Evolutionary conservation across 1,284 basidiomycete species (phyloP).

Genomic region (Puccinia polysora): DNA sequence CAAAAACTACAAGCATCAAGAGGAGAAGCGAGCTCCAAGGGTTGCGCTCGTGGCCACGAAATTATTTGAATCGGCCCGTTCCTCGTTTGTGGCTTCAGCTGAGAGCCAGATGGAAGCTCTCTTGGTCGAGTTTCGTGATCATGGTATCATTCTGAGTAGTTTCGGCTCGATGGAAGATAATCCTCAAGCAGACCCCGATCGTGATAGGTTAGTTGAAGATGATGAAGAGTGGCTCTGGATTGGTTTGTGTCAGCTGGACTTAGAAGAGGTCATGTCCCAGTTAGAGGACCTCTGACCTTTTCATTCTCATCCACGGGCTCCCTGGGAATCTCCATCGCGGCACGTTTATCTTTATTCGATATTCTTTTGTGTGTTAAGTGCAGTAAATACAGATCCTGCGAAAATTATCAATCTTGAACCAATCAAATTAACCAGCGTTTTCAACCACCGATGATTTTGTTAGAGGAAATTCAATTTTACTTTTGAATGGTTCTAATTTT

Average conservation of each 20-base stretch:
- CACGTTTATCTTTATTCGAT: background rate
- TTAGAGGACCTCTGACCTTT: slow-evolving; percentile 57
- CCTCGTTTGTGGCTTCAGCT: slow-evolving; percentile 78
- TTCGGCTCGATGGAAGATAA: slow-evolving; percentile 47
- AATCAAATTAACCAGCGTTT: background rate
- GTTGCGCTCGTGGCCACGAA: slow-evolving; percentile 45
- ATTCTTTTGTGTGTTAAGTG: background rate
- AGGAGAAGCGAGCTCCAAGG: slow-evolving; percentile 50
- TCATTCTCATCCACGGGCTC: background rate
- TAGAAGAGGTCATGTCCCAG: slow-evolving; percentile 55
- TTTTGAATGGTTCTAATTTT: background rate
- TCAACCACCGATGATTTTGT: background rate
- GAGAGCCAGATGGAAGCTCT: slow-evolving; percentile 75
- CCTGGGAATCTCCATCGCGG: background rate
- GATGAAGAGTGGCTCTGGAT: slow-evolving; percentile 64
- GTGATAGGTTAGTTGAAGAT: slow-evolving; percentile 58
- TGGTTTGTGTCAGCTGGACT: slow-evolving; percentile 65
- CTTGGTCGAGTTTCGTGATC: slow-evolving; percentile 81
- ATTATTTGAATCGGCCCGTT: slow-evolving; percentile 58
- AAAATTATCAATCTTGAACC: background rate
- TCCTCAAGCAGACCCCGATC: no score
- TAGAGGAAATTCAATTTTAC: background rate
- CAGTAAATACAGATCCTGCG: no score
- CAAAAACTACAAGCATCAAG: slow-evolving; percentile 49
- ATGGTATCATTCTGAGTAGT: slow-evolving; percentile 67